Base-by-base conservation (phyloP, 176 grass and related monocot genomes). In the Juncus inflexus region DNA sequence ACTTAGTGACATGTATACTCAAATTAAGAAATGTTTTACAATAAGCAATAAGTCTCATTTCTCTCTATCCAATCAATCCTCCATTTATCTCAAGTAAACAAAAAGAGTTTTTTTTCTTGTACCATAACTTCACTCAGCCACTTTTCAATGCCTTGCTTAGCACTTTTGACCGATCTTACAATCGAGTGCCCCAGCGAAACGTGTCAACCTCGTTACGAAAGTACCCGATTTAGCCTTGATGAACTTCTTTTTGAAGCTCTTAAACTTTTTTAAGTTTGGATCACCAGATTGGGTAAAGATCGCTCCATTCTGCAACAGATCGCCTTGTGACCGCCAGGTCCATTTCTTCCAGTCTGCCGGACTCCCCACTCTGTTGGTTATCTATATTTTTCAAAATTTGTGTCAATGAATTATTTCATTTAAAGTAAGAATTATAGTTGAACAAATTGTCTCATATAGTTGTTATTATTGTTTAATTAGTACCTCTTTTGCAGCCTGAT, bases 181-280 rank as follows among this genome's bases (percentile, higher is more conserved):
- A 1, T 12, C n/a, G 54, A 13, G 54, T 13, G 54, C 54, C 12
- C 54, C 54, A 12, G 54, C 11, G 14, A 13, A 57, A 15, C 54
- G 54, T 57, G 54, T 57, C 54, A 57, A 15, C 2, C 14, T 15
- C 11, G 9, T 12, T 1, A 57, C 54, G 14, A 83, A 86, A 28
- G 80, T 67, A 6, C 85, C 90, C 0, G 82, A 76, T 65, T 95
- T 95, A 40, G 90, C 73, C 74, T 81, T 95, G 66, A 95, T 43
- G 73, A 83, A 58, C 35, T 95, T 83, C 14, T 43, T 40, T 2
- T 15, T 51, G 19, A 28, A 28, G 43, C 43, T 47, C 5, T 37
- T 64, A 40, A 80, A 3, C 53, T 49, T 58, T 54, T 49, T 80
- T 3, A 11, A 4, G 54, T 13, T 57, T 11, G 10, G 10, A 5